Conservation (phyloP, 805 yeast species). For the Candida ortonii region DNA sequence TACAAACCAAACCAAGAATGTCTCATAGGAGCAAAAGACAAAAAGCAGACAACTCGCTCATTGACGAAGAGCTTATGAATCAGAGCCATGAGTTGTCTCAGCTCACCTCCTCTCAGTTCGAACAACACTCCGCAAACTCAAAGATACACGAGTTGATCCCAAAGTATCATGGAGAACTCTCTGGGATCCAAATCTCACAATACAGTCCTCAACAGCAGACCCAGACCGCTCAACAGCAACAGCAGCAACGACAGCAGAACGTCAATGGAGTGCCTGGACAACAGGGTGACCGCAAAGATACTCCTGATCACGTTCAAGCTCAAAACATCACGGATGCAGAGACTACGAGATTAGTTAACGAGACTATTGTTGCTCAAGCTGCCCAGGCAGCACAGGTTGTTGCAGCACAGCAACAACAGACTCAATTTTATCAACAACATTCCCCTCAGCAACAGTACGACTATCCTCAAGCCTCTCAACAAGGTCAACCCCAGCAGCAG, state of each 20-base stretch:
- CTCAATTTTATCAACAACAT: constrained; percentile 9
- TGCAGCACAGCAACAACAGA: constrained; percentile 9
- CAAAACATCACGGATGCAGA: constrained; percentile 16
- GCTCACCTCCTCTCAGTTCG: constrained; percentile 15
- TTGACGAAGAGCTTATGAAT: constrained; percentile 25
- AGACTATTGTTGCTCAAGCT: constrained; percentile 21
- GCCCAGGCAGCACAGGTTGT: constrained; percentile 25
- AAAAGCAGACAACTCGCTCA: constrained; percentile 23
- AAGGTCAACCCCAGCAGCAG: constrained; percentile 11
- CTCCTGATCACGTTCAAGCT: constrained; percentile 1
- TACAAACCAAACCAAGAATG: constrained; percentile 12
- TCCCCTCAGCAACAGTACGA: constrained; percentile 15
- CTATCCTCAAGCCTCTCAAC: constrained; percentile 10
- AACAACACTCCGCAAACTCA: constrained; percentile 17
- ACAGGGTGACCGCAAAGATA: constrained; percentile 9
- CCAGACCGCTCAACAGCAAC: constrained; percentile 6
- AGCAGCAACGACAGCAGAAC: constrained; percentile 6
- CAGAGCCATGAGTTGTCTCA: constrained; percentile 21
- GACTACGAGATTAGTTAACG: constrained; percentile 18
- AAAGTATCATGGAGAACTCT: constrained; percentile 18
- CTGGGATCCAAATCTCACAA: constrained; percentile 16
- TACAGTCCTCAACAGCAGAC: constrained; percentile 14
- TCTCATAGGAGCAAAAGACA: constrained; percentile 21
- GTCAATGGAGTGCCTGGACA: not conserved
- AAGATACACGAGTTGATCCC: constrained; percentile 22